Conservation (phyloP, 768 basidiomycete species). For the Obba rivulosa region DNA sequence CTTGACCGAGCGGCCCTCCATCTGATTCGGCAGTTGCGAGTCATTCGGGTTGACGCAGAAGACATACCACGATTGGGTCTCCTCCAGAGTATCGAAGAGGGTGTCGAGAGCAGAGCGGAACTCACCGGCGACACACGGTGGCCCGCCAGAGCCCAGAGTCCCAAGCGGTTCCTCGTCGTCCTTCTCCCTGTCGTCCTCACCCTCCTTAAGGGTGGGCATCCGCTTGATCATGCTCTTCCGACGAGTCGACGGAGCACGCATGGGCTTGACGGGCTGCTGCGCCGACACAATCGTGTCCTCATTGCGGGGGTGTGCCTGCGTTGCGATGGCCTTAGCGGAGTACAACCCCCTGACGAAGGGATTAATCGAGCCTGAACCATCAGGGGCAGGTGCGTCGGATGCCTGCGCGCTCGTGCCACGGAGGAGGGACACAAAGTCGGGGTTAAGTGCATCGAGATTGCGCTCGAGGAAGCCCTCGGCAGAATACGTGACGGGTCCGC, state of each 20-base stretch:
- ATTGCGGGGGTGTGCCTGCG: constrained; percentile 85
- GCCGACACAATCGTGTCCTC: constrained; percentile 96
- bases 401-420: constrained; percentile 44
- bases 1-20: constrained; percentile 89
- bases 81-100: constrained; percentile 81
- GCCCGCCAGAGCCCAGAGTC: constrained; percentile 26
- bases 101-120: constrained; percentile 82
- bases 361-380: constrained; percentile 77
- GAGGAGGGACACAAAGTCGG: constrained; percentile 88
- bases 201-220: constrained; percentile 47
- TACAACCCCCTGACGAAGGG: constrained; percentile 91
- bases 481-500: constrained; percentile 88
- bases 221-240: constrained; percentile 72
- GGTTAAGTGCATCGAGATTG: constrained; percentile 85
- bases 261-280: constrained; percentile 89
- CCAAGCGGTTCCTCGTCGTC: constrained; percentile 35
- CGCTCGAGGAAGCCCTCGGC: constrained; percentile 85
- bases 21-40: constrained; percentile 88
- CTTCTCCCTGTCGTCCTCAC: constrained; percentile 41
- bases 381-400: constrained; percentile 41
- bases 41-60: constrained; percentile 96
- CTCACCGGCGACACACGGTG: constrained; percentile 82
- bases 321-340: constrained; percentile 83
- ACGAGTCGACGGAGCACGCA: constrained; percentile 87
- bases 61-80: constrained; percentile 87